Conservation (phyloP, 306 rosid species). For the Pterocarpus macrocarpus region DNA sequence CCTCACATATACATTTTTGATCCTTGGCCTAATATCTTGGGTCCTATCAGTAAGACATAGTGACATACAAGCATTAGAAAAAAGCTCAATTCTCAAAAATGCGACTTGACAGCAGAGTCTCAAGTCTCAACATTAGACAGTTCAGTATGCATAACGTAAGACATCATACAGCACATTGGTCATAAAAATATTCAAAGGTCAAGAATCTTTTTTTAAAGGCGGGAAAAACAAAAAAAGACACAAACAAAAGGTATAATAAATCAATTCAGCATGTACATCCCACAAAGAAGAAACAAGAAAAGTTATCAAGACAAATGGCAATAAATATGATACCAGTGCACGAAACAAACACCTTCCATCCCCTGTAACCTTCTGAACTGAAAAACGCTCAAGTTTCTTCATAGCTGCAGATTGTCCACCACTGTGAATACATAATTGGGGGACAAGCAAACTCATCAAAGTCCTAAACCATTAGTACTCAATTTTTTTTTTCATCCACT, state of each 20-base stretch:
- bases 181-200: background rate
- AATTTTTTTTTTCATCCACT: background rate
- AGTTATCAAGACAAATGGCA: slow-evolving; percentile 29
- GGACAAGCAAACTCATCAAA: slow-evolving; percentile 1
- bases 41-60: too few species aligned
- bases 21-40: too few species aligned
- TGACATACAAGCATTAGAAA: slow-evolving; percentile 1
- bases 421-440: slow-evolving; percentile 43
- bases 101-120: background rate
- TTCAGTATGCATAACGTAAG: background rate
- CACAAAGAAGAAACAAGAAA: slow-evolving; percentile 22
- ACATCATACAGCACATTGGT: background rate
- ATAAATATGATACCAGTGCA: slow-evolving; percentile 69
- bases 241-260: background rate
- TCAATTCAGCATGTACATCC: slow-evolving; percentile 14
- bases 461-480: slow-evolving; percentile 21
- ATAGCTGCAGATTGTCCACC: slow-evolving; percentile 69
- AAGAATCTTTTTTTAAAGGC: background rate
- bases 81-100: slow-evolving; percentile 19
- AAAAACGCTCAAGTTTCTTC: slow-evolving; percentile 73
- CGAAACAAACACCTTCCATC: slow-evolving; percentile 95
- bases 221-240: background rate
- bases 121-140: background rate
- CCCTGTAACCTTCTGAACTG: slow-evolving; percentile 85
- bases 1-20: too few species aligned